Evolutionary conservation across 495 filamentous ascomycete species (phyloP).

Genomic region (Lepraria neglecta): DNA sequence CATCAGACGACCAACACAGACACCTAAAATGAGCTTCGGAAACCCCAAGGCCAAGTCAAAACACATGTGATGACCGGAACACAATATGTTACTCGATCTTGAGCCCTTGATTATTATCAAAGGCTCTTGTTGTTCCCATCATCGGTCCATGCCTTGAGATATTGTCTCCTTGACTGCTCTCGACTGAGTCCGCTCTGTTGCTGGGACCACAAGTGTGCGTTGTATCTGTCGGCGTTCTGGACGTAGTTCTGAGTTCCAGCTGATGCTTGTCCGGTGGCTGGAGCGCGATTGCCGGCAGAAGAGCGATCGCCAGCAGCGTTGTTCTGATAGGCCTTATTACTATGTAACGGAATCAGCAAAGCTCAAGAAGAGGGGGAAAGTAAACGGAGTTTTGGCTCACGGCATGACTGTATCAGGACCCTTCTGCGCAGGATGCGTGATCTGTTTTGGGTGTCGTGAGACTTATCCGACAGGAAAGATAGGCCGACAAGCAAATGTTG

Average conservation of each 20-base stretch:
- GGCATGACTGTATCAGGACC: neutral
- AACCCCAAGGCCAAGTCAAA: neutral
- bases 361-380: neutral
- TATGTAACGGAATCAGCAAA: neutral
- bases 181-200: slow-evolving; percentile 2
- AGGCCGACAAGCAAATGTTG: neutral
- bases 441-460: neutral
- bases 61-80: neutral
- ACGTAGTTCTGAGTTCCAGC: neutral
- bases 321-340: neutral
- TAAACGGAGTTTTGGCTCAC: neutral
- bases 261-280: neutral
- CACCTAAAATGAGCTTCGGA: neutral
- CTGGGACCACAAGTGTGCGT: slow-evolving; percentile 4
- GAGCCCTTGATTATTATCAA: neutral
- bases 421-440: neutral
- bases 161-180: neutral
- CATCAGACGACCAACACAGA: neutral
- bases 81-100: no score
- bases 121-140: neutral
- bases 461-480: neutral
- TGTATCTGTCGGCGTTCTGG: neutral
- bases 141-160: neutral
- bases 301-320: neutral
- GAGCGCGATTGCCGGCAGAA: neutral